These are phyloP conservation scores for Ampelomyces quisqualis DNA, from an alignment of 2,329 filamentous ascomycete genomes.

Conservation along the genomic window DNA sequence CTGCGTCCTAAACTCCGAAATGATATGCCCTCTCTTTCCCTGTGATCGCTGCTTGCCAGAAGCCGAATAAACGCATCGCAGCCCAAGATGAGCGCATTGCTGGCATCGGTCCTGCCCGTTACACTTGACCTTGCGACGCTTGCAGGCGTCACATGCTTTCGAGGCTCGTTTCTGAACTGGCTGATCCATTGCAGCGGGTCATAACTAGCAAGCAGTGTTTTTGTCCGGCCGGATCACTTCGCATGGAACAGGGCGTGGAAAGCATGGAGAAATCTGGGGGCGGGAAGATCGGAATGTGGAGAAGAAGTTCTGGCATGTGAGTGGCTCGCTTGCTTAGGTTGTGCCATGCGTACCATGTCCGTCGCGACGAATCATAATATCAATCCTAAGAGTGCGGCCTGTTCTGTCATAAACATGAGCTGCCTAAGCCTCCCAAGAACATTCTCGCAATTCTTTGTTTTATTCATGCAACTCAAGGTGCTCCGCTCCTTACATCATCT, in stretches of 20 bases:
- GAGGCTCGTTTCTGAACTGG: slow-evolving; percentile 36
- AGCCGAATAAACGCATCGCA: slow-evolving; percentile 50
- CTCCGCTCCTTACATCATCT: too few species aligned
- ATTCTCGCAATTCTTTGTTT: too few species aligned
- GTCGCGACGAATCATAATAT: not conserved
- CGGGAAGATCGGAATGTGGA: slow-evolving; percentile 4
- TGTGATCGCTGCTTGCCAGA: slow-evolving; percentile 43
- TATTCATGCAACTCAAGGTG: too few species aligned
- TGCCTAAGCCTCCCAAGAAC: too few species aligned
- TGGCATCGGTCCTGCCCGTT: slow-evolving; percentile 50
- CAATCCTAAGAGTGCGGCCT: not conserved
- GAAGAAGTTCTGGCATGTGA: not conserved
- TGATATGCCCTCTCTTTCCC: slow-evolving; percentile 45
- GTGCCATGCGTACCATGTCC: not conserved
- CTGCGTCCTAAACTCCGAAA: slow-evolving; percentile 45
- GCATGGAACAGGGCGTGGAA: slow-evolving; percentile 1
- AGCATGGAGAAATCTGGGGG: slow-evolving; percentile 6
- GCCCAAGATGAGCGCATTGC: slow-evolving; percentile 43
- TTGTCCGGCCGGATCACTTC: slow-evolving; percentile 3
- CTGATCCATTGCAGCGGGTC: slow-evolving; percentile 29
- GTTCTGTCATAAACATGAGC: too few species aligned
- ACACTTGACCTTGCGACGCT: slow-evolving; percentile 50
- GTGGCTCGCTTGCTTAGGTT: not conserved
- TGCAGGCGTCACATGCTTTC: slow-evolving; percentile 52
- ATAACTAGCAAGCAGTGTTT: slow-evolving; percentile 17